These are phyloP conservation scores for Friedmanniomyces simplex DNA, from an alignment of 495 filamentous ascomycete species.

Conservation along the genomic window DNA sequence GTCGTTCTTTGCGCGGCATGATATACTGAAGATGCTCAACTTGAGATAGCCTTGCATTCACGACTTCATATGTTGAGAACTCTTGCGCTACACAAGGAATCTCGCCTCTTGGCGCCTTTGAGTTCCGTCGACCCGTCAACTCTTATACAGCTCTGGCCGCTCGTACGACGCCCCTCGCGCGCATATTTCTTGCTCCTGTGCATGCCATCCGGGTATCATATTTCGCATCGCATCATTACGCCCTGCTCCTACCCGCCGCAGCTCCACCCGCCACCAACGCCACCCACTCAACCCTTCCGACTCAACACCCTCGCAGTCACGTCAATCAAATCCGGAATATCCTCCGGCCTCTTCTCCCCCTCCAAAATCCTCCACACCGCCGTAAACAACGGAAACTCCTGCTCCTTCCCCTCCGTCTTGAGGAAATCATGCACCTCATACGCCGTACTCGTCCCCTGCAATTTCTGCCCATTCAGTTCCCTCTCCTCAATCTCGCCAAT, in stretches of 20 bases:
- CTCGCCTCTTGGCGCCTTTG: too few relatives aligned
- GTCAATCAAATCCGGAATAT: slow-evolving; percentile 36
- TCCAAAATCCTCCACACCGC: slow-evolving; percentile 54
- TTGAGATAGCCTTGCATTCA: slow-evolving; percentile 9
- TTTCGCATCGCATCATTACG: not conserved
- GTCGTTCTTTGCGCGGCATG: slow-evolving; percentile 57
- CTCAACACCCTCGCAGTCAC: not conserved
- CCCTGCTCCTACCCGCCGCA: not conserved
- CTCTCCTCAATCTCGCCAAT: slow-evolving; percentile 79
- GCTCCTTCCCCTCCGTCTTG: slow-evolving; percentile 61
- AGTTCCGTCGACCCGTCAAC: too few relatives aligned
- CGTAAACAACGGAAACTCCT: slow-evolving; percentile 85
- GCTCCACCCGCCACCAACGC: not conserved
- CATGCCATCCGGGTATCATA: not conserved
- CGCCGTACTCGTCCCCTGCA: slow-evolving; percentile 89
- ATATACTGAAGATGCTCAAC: slow-evolving; percentile 48
- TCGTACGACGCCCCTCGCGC: too few relatives aligned
- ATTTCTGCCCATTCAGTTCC: slow-evolving; percentile 92
- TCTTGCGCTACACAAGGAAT: too few relatives aligned
- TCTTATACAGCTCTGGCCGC: too few relatives aligned
- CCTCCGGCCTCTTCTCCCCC: slow-evolving; percentile 33
- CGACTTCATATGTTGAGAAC: too few relatives aligned
- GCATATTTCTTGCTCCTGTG: not conserved
- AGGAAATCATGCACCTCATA: slow-evolving; percentile 83
- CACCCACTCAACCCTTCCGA: not conserved